These are phyloP conservation scores for Cruciata laevipes DNA, from an alignment of 257 asterid species.

Conservation along the genomic window DNA sequence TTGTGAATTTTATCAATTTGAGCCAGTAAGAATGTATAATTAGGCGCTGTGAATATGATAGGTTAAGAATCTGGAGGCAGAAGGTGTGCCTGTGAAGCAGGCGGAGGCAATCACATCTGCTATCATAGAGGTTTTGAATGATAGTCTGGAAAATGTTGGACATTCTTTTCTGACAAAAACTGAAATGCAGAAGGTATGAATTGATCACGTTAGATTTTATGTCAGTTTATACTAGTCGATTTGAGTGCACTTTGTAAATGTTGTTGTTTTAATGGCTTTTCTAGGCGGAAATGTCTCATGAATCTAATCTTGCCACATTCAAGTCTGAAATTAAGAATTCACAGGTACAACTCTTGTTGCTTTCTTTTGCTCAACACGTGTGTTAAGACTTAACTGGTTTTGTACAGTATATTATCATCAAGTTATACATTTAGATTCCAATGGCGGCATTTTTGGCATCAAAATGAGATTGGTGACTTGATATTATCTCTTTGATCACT, in stretches of 20 bases:
- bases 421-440: neutral
- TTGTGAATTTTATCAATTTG: neutral
- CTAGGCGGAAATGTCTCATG: constrained; percentile 43
- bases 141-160: constrained; percentile 47
- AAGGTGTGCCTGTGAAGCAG: constrained; percentile 48
- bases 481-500: no score
- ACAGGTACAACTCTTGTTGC: constrained; percentile 33
- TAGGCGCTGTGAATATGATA: constrained; percentile 14
- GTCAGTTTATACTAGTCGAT: neutral
- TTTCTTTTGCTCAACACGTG: neutral
- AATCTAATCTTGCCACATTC: constrained; percentile 45
- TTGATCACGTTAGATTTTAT: neutral
- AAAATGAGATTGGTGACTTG: neutral
- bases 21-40: neutral
- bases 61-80: constrained; percentile 59
- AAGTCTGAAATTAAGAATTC: constrained; percentile 51
- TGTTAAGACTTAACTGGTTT: neutral
- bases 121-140: constrained; percentile 45
- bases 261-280: constrained; percentile 8
- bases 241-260: neutral
- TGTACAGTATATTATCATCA: no score
- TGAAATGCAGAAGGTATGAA: constrained; percentile 58
- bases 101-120: constrained; percentile 67
- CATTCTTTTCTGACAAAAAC: constrained; percentile 38
- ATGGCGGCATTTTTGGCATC: neutral